Base-by-base conservation (phyloP, 495 filamentous ascomycete species). In the Lepidopterella palustris region DNA sequence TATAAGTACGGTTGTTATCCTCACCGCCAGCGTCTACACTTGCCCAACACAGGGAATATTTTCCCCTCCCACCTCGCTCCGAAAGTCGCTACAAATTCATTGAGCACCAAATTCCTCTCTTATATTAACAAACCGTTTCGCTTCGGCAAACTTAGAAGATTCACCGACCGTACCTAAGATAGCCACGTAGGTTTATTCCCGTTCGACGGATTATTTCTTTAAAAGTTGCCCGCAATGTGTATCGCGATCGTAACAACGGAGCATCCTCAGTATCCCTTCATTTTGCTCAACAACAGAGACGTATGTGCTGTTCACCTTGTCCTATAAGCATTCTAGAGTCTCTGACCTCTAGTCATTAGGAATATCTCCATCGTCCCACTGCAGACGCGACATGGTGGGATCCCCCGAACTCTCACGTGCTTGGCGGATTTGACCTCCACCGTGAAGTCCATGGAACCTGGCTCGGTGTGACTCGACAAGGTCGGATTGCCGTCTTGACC, bases 261-360 rank as follows among this genome's bases (percentile, higher is more conserved):
- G 29, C 93, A 99, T 71, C 95, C 95, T 8, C 75, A 82, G 53
- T 99, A 97, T 74, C 82, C 91, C 11, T 77, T 97, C 52, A 90
- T 99, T 66, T 78, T 95, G 51, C 78, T 97, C 71, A 86, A 90
- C 75, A 99, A 99, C 70, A 82, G 93, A 69, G 93, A 99, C 84
- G 92, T 86, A 76, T 63, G 72, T 59, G 45, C 23, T 49, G 9
- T 40, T 40, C 29, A 53, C 26, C n/a, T 0, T 20, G 31, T 57
- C 45, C 18, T 11, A 11, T 10, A 45, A 56, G 8, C 32, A 6
- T 39, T 49, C 45, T 65, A 31, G 45, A 25, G 21, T 52, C 40
- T 55, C 32, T 8, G 54, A 57, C 60, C 59, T 25, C 13, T 32
- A 54, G 20, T 27, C 6, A 6, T 23, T 59, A 87, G 84, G 87